Base-by-base conservation (phyloP, 345 rosid genomes). In the Pistacia integerrima region DNA sequence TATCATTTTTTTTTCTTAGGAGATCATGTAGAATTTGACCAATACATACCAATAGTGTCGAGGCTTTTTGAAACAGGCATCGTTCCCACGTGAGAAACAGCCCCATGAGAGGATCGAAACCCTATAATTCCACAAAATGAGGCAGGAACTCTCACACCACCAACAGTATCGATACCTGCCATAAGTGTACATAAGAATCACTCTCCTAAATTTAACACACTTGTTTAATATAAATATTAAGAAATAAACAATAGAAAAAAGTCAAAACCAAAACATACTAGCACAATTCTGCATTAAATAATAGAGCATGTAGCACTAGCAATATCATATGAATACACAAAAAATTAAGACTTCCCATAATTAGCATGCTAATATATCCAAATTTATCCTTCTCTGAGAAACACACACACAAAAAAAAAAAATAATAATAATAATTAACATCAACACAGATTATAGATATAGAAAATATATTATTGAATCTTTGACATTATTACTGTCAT, bases 121-220 rank as follows among this genome's bases (percentile, higher is more conserved):
- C 99, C 99, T 67, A 96, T 72, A 73, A 92, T 69, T 67, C 98
- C 92, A 81, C 98, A 96, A 77, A 79, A 96, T 60, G 85, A 93
- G 28, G 98, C 91, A 54, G 99, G 97, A 65, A 93, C 84, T 84
- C 99, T 93, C 75, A 93, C 94, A 56, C 95, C 99, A 28, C 99
- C 99, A 77, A 90, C 81, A 11, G 97, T 85, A 78, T 96, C 99
- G 41, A 90, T 51, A 81, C 99, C 99, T 93, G 90, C 79, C 85
- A 85, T 41, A 64, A 77, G 65, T 65, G 54, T 28, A 38, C 28
- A 70, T 56, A 8, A 75, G 74, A 75, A 41, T 22, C 48, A 63
- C 54, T 49, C 48, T 28, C 38, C 56, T 12, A 17, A 65, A 28
- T 71, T 71, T 6, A 48, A 8, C 13, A 62, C 8, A 10, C 18